Conservation (phyloP, 1,284 basidiomycete genomes). For the Malassezia sympodialis region DNA sequence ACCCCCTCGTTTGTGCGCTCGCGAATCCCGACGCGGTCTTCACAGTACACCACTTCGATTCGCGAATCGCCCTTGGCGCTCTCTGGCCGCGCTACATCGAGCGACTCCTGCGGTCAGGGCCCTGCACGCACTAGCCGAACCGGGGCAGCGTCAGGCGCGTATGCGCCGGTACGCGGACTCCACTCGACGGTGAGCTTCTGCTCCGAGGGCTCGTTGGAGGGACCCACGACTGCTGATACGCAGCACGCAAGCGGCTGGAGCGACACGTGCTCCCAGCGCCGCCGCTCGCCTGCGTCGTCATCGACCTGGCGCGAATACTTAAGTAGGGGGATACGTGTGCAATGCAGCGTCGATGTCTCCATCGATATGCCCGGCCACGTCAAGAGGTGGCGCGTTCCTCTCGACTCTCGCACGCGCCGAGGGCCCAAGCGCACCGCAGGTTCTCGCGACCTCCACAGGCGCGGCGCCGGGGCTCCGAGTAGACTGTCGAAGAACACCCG, state of each 20-base stretch:
- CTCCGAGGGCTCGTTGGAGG: neutral
- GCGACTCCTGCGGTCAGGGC: slow-evolving; percentile 1
- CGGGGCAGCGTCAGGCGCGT: neutral
- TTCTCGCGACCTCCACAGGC: neutral
- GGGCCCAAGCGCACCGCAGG: neutral
- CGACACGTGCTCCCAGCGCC: slow-evolving; percentile 13
- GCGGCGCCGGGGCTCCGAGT: neutral
- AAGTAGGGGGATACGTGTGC: neutral
- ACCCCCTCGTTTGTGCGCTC: neutral
- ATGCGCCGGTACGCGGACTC: neutral
- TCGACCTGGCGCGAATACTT: neutral
- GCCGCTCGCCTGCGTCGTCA: neutral
- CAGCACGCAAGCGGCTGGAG: slow-evolving; percentile 14
- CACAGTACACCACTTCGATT: slow-evolving; percentile 6
- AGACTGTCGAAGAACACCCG: neutral
- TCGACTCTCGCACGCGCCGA: neutral
- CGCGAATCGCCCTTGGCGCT: neutral
- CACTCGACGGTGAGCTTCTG: neutral
- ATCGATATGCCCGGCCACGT: neutral
- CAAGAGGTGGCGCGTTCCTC: too few relatives aligned
- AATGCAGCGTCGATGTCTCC: neutral
- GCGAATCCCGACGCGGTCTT: slow-evolving; percentile 5
- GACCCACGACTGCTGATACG: neutral
- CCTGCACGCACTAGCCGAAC: neutral
- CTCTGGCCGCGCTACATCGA: neutral